Conservation (phyloP, 768 basidiomycete species). For the Pisolithus microcarpus region DNA sequence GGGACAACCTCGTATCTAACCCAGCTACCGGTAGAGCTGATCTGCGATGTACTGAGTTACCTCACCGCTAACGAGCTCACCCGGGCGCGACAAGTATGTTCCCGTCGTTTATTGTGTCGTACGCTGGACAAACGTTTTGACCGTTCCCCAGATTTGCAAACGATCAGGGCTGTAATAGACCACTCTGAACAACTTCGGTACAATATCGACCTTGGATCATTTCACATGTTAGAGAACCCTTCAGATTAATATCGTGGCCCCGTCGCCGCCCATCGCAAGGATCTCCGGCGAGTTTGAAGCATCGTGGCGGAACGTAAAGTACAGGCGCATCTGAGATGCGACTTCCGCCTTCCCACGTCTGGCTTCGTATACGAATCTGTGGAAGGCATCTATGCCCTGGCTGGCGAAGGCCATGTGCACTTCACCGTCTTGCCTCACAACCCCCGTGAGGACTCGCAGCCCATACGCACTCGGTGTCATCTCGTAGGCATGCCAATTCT, state of each 20-base stretch:
- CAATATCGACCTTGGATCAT: slow-evolving; percentile 42
- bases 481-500: slow-evolving; percentile 35
- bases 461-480: slow-evolving; percentile 36
- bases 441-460: slow-evolving; percentile 6
- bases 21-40: slow-evolving; percentile 33
- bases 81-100: slow-evolving; percentile 25
- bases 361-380: slow-evolving; percentile 47
- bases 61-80: slow-evolving; percentile 32
- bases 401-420: slow-evolving; percentile 40
- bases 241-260: slow-evolving; percentile 20
- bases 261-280: slow-evolving; percentile 34
- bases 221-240: slow-evolving; percentile 40
- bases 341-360: slow-evolving; percentile 35
- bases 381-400: slow-evolving; percentile 41
- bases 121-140: background rate
- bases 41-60: slow-evolving; percentile 30
- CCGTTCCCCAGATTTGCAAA: slow-evolving; percentile 31
- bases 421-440: slow-evolving; percentile 26
- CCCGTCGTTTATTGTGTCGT: background rate
- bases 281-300: slow-evolving; percentile 36
- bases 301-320: slow-evolving; percentile 41
- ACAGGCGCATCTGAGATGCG: too few relatives aligned
- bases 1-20: slow-evolving; percentile 13
- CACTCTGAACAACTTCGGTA: slow-evolving; percentile 43
- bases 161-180: slow-evolving; percentile 30